phyloP scores from a whole-genome alignment of 345 rosid genomes.

The Hibiscus syriacus region DNA sequence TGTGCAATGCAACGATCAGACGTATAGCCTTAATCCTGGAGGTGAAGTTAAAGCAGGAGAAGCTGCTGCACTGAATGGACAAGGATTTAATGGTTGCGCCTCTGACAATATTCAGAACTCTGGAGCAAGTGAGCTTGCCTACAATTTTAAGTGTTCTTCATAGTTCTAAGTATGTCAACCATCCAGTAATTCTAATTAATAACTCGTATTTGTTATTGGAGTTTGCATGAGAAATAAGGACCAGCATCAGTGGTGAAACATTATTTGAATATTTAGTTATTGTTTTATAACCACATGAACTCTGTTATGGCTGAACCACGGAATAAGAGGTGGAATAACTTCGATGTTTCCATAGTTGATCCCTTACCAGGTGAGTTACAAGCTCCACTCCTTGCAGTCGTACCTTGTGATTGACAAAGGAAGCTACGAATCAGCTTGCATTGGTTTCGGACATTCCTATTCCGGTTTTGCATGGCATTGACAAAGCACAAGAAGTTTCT shows the following conservation, averaged over 20 bases:
- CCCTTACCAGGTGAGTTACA: slow-evolving; percentile 23
- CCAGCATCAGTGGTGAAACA: not conserved
- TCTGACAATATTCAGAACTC: slow-evolving; percentile 56
- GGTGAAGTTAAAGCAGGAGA: slow-evolving; percentile 44
- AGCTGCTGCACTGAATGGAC: slow-evolving; percentile 37
- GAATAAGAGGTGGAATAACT: slow-evolving; percentile 33
- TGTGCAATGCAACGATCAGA: slow-evolving; percentile 61
- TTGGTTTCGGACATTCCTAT: slow-evolving; percentile 13
- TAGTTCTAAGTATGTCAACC: not conserved
- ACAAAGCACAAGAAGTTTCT: slow-evolving; percentile 6
- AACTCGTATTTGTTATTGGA: not conserved
- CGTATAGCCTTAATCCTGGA: slow-evolving; percentile 56
- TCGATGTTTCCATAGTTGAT: slow-evolving; percentile 25
- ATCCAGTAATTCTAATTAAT: not conserved
- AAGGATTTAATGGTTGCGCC: slow-evolving; percentile 49
- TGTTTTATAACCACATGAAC: slow-evolving; percentile 7
- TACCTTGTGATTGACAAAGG: slow-evolving; percentile 4
- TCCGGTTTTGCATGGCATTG: slow-evolving; percentile 5
- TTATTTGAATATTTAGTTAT: not conserved
- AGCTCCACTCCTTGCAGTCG: slow-evolving; percentile 13
- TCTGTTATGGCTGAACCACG: slow-evolving; percentile 30
- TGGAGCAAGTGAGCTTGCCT: slow-evolving; percentile 33
- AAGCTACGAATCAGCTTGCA: not conserved
- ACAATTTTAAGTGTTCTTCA: not conserved
- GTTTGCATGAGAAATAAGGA: not conserved